A percentile compares a stretch with the other conserved stretches of the same genome.
Evolutionary conservation across 352 stramenopile genomes (phyloP).

Genomic region (Globisporangium splendens): DNA sequence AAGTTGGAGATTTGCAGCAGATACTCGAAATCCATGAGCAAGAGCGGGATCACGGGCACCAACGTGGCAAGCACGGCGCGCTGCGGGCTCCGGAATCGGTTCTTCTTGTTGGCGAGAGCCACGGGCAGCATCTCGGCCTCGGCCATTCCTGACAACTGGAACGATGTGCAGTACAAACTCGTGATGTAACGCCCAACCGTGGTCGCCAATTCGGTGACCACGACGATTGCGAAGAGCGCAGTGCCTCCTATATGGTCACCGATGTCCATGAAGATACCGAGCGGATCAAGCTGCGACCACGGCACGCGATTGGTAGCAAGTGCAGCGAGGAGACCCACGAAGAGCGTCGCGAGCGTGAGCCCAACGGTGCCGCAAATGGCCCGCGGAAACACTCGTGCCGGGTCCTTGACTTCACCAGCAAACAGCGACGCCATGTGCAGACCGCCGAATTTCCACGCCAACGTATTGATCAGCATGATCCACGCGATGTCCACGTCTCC

Average conservation of each 20-base stretch:
- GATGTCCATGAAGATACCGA: background rate
- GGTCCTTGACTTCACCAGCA: constrained; percentile 77
- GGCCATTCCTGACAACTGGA: constrained; percentile 57
- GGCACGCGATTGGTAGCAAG: constrained; percentile 25
- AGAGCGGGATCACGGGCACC: constrained; percentile 9
- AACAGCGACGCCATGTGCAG: constrained; percentile 84
- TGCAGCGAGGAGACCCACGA: constrained; percentile 75
- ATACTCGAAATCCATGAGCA: constrained; percentile 26
- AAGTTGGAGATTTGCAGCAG: constrained; percentile 67
- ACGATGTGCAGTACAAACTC: constrained; percentile 80
- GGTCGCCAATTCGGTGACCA: background rate
- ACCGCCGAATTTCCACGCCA: constrained; percentile 94
- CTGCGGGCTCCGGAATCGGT: constrained; percentile 16
- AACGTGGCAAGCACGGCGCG: constrained; percentile 7
- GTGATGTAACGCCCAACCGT: constrained; percentile 82
- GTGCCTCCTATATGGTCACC: background rate
- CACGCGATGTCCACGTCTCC: constrained; percentile 37
- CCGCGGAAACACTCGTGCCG: constrained; percentile 58
- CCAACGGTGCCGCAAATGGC: constrained; percentile 70
- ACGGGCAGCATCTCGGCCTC: constrained; percentile 69
- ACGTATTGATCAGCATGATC: constrained; percentile 79
- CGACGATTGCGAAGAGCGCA: background rate
- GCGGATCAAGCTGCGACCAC: background rate
- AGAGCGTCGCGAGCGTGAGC: constrained; percentile 59
- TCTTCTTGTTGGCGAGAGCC: constrained; percentile 49